phyloP scores from a whole-genome alignment of 768 basidiomycete species.

The Mycena polygramma region DNA sequence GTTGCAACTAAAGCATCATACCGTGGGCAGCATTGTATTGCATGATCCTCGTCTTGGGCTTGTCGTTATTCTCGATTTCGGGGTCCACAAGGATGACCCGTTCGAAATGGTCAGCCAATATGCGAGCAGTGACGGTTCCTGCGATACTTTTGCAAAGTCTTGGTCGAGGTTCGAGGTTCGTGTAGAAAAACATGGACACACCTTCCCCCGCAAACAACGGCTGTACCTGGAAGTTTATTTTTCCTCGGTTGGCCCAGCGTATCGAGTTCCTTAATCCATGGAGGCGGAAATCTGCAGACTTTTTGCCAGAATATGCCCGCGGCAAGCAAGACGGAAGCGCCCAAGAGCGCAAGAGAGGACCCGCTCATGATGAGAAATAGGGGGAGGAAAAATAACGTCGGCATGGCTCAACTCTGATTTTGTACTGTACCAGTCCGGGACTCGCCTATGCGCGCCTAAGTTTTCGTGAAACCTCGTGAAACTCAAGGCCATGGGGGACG shows the following conservation, averaged over 20 bases:
- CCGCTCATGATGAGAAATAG: too few species aligned
- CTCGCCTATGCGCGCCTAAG: too few species aligned
- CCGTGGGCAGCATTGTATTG: constrained; percentile 11
- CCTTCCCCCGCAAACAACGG: background rate
- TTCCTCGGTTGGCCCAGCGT: background rate
- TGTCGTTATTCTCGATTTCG: background rate
- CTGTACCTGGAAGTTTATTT: background rate
- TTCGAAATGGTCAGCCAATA: constrained; percentile 11
- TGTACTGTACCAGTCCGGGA: too few species aligned
- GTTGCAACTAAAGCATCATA: background rate
- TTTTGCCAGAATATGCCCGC: background rate
- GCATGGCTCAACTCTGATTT: too few species aligned
- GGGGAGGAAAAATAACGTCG: too few species aligned
- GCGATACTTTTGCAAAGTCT: constrained; percentile 2
- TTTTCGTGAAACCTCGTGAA: too few species aligned
- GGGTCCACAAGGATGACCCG: constrained; percentile 12
- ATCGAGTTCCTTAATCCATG: background rate
- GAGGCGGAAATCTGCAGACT: background rate
- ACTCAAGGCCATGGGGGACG: too few species aligned
- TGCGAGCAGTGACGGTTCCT: background rate
- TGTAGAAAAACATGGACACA: background rate
- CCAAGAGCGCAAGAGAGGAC: too few species aligned
- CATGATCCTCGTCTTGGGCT: constrained; percentile 14
- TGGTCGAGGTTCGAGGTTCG: background rate
- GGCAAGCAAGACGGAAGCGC: background rate